Conservation (phyloP, 805 yeast species). For the Pichia ethanolica region DNA sequence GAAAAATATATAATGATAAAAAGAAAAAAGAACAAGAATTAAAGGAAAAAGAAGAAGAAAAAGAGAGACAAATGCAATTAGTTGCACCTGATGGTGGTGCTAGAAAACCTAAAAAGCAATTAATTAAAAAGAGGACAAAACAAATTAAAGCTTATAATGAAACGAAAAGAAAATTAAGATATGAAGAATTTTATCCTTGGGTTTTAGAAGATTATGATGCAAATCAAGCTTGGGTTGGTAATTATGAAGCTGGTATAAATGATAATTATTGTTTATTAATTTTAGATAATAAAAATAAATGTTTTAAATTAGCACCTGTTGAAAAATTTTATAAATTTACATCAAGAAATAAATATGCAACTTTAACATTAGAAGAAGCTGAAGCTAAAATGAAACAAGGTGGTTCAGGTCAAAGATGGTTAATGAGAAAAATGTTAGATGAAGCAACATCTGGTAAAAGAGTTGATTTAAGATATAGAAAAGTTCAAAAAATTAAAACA, state of each 20-base stretch:
- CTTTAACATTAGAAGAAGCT: conserved; percentile 92
- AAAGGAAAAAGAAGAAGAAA: conserved; percentile 30
- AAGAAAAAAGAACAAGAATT: conserved; percentile 21
- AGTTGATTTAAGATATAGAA: conserved; percentile 43
- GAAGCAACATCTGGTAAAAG: conserved; percentile 50
- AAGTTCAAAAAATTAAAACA: conserved; percentile 28
- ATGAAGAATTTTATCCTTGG: conserved; percentile 98
- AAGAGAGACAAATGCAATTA: conserved; percentile 46
- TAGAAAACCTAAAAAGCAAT: conserved; percentile 49
- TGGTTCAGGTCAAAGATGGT: conserved; percentile 81
- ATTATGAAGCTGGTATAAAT: conserved; percentile 83
- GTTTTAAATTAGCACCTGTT: conserved; percentile 87
- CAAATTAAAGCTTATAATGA: conserved; percentile 80
- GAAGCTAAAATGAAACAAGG: conserved; percentile 84
- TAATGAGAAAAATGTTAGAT: conserved; percentile 82
- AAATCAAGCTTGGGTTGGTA: conserved; percentile 89
- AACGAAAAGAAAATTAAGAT: conserved; percentile 72
- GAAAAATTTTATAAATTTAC: conserved; percentile 92
- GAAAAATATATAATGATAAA: conserved; percentile 26
- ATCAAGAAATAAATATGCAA: conserved; percentile 87
- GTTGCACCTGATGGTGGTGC: conserved; percentile 94
- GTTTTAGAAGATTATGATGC: conserved; percentile 96
- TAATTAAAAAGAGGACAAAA: conserved; percentile 71
- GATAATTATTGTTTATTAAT: conserved; percentile 83
- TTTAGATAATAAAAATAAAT: conserved; percentile 66